Percentiles rank a stretch among this genome's conserved stretches.
phyloP scores from a whole-genome alignment of 768 basidiomycete species.

The Tylopilus sp. region DNA sequence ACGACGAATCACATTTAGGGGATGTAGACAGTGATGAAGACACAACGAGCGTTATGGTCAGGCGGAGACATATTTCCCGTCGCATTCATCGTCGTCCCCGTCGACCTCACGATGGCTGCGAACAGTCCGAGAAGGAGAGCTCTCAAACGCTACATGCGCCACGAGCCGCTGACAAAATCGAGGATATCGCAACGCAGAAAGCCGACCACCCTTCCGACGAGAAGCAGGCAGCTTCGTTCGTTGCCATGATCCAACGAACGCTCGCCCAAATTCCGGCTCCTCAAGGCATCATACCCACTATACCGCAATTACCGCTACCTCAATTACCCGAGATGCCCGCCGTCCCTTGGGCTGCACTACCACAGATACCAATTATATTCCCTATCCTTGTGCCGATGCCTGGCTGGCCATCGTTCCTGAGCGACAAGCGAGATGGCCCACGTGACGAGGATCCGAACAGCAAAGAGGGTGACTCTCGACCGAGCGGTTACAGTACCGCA shows the following conservation, averaged over 20 bases:
- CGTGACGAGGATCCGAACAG: constrained; percentile 27
- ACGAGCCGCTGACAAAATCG: constrained; percentile 1
- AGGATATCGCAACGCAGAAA: constrained; percentile 24
- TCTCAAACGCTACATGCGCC: neutral
- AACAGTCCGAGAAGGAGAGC: constrained; percentile 8
- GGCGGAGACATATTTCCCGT: constrained; percentile 33
- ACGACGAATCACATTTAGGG: constrained; percentile 62
- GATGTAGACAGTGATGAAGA: constrained; percentile 69
- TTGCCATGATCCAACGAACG: constrained; percentile 75
- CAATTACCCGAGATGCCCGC: constrained; percentile 65
- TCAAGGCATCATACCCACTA: constrained; percentile 53
- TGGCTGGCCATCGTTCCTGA: constrained; percentile 61
- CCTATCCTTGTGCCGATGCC: constrained; percentile 72
- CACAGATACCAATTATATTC: constrained; percentile 75
- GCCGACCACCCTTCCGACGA: constrained; percentile 25
- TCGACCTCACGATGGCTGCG: constrained; percentile 15
- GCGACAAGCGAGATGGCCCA: constrained; percentile 41
- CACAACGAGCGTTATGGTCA: constrained; percentile 29
- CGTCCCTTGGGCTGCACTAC: constrained; percentile 58
- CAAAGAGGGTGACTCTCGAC: constrained; percentile 33
- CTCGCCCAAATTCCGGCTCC: constrained; percentile 57
- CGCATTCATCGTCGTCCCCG: constrained; percentile 30
- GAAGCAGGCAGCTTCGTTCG: constrained; percentile 47
- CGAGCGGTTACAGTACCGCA: constrained; percentile 43
- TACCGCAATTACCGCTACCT: constrained; percentile 48